Percentiles rank a stretch among this genome's conserved stretches.
These are phyloP conservation scores for Bonia amplexicaulis DNA, from an alignment of 176 grass and related monocot species.

Conservation along the genomic window DNA sequence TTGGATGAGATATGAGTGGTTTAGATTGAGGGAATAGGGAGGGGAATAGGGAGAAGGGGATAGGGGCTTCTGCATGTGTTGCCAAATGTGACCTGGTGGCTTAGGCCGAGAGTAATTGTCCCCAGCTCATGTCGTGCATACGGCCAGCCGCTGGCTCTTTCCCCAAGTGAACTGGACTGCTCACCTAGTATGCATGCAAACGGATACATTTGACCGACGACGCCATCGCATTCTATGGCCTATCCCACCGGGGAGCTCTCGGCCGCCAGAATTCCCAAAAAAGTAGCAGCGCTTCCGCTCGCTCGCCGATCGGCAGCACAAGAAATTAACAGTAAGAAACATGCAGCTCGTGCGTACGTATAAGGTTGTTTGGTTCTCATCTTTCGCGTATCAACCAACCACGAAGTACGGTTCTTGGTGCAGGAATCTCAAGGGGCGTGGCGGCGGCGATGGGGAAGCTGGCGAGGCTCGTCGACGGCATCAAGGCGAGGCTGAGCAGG, in stretches of 20 bases:
- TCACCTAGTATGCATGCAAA: no score
- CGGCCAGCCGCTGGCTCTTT: background rate
- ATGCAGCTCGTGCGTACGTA: no score
- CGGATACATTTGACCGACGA: no score
- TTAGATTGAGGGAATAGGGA: no score
- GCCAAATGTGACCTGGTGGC: background rate
- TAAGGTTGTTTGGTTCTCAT: background rate
- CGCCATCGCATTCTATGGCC: no score
- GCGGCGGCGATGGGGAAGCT: conserved; percentile 51
- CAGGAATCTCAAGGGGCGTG: background rate
- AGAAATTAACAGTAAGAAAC: background rate
- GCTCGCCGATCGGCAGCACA: background rate
- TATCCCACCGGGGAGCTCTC: no score
- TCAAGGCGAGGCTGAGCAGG: conserved; percentile 62
- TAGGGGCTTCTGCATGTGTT: background rate
- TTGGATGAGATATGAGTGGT: no score
- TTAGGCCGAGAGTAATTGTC: background rate
- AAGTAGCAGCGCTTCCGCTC: no score
- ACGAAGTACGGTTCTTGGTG: background rate
- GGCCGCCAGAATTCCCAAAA: no score
- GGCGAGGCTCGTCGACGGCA: conserved; percentile 54
- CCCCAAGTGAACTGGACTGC: no score
- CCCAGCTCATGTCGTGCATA: background rate
- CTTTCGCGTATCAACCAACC: no score
- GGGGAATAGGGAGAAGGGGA: no score